Base-by-base conservation (phyloP, 2,329 filamentous ascomycete species). In the Penicillium sp. region DNA sequence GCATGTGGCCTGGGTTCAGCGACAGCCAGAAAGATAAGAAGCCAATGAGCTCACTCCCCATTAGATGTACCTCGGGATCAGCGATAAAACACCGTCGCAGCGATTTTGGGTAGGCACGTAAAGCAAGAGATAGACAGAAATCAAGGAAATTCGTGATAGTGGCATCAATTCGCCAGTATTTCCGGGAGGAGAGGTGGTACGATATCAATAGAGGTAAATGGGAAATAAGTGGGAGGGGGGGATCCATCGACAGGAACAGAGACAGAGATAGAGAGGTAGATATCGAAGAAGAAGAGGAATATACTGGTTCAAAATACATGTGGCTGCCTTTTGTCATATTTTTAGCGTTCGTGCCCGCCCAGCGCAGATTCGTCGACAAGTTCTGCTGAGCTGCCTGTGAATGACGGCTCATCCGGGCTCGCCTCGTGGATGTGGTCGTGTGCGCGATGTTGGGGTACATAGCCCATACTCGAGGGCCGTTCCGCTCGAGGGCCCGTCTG, bases 381-480 rank as follows among this genome's bases (percentile, higher is more conserved):
- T 54, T 75, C 72, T 9, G 73, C 73, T 13, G 68, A 61, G 47
- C 71, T 74, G 10, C 71, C 71, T 6, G 66, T 61, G 29, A 72
- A 64, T 10, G 67, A 65, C 5, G 63, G 58, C 45, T 66, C 59
- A 31, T 70, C 65, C 17, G 67, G 63, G 55, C 65, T 69, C 22
- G 65, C 62, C 43, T 71, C 66, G 48, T 73, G 70, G 31, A 77
- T 75, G 51, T 75, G 70, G 43, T 77, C 74, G 46, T 68, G 70
- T 4, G 73, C 70, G 31, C 74, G 71, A 57, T 75, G 68, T 51
- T 75, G 71, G 9, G 70, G 67, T 10, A 77, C 75, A 49, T 73
- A 76, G 0, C 75, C 75, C 64, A 77, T 62, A 45, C 74, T 75
- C 6, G 73, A 74, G 0, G 74, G 74, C 38, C 74, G 68, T 45